Evolutionary conservation across 768 basidiomycete species (phyloP).

Genomic region (Tulasnella sp.): DNA sequence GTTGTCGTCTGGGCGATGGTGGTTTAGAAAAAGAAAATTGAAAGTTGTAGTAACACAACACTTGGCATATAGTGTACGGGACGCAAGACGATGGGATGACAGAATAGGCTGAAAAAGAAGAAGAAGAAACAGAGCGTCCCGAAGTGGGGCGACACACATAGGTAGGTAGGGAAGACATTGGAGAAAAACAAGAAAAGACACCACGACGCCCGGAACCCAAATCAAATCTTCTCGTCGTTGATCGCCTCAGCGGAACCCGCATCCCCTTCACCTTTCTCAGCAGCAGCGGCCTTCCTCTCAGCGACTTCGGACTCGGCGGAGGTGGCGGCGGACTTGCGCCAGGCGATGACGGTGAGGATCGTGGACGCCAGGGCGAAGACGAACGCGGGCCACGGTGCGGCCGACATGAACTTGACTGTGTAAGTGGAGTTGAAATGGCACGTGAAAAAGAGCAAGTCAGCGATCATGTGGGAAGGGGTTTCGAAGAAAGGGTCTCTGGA

Average conservation of each 20-base stretch:
- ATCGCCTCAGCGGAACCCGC: not conserved
- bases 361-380: slow-evolving; percentile 15
- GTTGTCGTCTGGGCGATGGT: too few species aligned
- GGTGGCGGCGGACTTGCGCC: not conserved
- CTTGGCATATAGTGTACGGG: not conserved
- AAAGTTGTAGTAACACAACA: not conserved
- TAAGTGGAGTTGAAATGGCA: not conserved
- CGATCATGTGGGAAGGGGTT: not conserved
- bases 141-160: not conserved
- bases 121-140: not conserved
- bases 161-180: not conserved
- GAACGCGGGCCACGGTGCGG: slow-evolving; percentile 22
- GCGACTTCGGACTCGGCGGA: not conserved
- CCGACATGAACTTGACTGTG: slow-evolving; percentile 22
- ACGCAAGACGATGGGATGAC: not conserved
- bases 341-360: slow-evolving; percentile 18
- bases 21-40: not conserved
- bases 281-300: not conserved
- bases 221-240: not conserved
- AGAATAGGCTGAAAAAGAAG: not conserved
- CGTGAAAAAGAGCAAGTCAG: not conserved
- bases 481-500: not conserved
- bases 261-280: not conserved
- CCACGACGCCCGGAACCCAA: not conserved
- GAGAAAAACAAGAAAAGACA: not conserved